A percentile compares a stretch with the other conserved stretches of the same genome.
Conservation (phyloP, 441 rosid species). For the Aleurites moluccanus region DNA sequence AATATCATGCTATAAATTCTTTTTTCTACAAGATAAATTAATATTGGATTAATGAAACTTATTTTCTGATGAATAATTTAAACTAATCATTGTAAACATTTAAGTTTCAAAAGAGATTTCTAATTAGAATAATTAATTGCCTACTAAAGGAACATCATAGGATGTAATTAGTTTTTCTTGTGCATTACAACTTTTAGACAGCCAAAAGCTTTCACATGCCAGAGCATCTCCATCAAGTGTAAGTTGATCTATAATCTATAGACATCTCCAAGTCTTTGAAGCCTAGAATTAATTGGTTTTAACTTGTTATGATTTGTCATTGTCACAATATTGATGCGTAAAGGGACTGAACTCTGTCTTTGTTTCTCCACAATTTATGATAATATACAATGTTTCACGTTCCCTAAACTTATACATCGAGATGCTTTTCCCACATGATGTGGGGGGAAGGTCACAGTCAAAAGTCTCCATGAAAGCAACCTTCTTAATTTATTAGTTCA, state of each 20-base stretch:
- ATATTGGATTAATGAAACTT: no score
- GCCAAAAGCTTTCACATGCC: no score
- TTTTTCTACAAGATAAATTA: no score
- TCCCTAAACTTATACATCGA: background rate
- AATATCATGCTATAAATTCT: no score
- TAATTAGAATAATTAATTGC: no score
- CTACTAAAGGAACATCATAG: no score
- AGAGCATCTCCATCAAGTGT: no score
- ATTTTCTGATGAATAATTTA: no score
- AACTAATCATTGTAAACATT: no score
- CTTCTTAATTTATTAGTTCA: no score
- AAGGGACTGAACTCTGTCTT: constrained; percentile 15
- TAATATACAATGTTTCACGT: background rate
- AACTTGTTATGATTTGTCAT: background rate
- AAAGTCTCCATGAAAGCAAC: background rate
- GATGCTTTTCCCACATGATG: background rate
- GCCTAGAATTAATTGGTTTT: background rate
- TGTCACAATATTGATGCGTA: constrained; percentile 19
- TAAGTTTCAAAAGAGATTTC: no score
- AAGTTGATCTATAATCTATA: background rate
- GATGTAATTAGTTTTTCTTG: background rate
- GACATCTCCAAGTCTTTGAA: background rate
- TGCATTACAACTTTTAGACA: background rate
- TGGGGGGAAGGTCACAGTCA: background rate
- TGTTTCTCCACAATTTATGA: background rate